phyloP scores from a whole-genome alignment of 306 rosid genomes.

The Lathyrus aphaca region DNA sequence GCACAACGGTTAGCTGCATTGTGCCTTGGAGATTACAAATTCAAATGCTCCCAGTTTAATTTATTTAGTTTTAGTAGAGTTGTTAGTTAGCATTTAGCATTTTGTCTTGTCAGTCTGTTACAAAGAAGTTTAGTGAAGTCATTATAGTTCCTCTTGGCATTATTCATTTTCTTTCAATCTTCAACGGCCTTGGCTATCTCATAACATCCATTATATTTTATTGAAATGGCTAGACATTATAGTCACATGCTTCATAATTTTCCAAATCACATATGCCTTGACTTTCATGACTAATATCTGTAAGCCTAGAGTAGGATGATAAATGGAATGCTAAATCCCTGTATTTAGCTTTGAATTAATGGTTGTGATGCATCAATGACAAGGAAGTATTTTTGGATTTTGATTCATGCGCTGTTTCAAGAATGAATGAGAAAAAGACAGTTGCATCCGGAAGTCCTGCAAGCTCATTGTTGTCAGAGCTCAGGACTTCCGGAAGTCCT shows the following conservation, averaged over 20 bases:
- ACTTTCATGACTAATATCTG: conserved; percentile 21
- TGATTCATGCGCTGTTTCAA: conserved; percentile 64
- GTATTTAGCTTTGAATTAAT: conserved; percentile 32
- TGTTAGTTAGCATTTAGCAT: conserved; percentile 6
- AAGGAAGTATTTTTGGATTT: conserved; percentile 73
- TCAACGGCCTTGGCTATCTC: too few relatives aligned
- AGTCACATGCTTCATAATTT: conserved; percentile 27
- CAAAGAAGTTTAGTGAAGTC: too few relatives aligned
- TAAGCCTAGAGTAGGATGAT: conserved; percentile 33
- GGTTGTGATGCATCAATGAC: conserved; percentile 40
- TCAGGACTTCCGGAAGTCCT: too few relatives aligned
- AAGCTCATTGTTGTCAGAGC: conserved; percentile 67
- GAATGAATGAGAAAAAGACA: conserved; percentile 65
- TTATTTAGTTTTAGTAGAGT: conserved; percentile 15
- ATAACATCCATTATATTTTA: too few relatives aligned
- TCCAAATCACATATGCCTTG: conserved; percentile 9
- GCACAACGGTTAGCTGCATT: not conserved
- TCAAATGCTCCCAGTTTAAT: conserved; percentile 2
- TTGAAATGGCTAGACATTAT: too few relatives aligned
- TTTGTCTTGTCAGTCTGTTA: too few relatives aligned
- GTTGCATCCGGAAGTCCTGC: conserved; percentile 60
- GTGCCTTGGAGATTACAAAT: not conserved
- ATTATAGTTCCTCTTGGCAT: too few relatives aligned
- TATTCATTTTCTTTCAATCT: too few relatives aligned
- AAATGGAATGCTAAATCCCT: too few relatives aligned